Evolutionary conservation across 352 stramenopile species (phyloP).

Genomic region (Pythium angustatum): DNA sequence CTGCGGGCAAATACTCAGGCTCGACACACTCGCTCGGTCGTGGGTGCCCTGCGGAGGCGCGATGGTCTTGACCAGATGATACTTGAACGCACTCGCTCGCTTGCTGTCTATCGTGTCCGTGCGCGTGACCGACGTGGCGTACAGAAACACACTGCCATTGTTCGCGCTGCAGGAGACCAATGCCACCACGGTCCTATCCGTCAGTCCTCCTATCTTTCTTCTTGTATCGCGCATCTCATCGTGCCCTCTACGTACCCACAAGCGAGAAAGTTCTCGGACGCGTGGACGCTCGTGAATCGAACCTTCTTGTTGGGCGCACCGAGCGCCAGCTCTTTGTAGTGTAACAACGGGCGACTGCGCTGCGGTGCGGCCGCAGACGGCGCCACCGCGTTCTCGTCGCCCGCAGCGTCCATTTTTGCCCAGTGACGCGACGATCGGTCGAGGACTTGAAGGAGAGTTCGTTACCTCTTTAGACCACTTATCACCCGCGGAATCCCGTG

Average conservation of each 20-base stretch:
- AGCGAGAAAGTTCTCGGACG: slow-evolving; percentile 83
- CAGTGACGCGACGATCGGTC: too few relatives aligned
- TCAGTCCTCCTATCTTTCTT: not conserved
- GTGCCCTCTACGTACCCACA: slow-evolving; percentile 44
- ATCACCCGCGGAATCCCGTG: not conserved
- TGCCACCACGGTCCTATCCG: not conserved
- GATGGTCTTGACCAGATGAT: slow-evolving; percentile 89
- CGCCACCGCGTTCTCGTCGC: slow-evolving; percentile 28
- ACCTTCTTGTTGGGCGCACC: slow-evolving; percentile 53
- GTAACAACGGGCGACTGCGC: slow-evolving; percentile 60
- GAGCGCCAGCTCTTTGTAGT: slow-evolving; percentile 71
- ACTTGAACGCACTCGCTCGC: slow-evolving; percentile 50
- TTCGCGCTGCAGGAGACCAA: slow-evolving; percentile 41
- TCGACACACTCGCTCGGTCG: slow-evolving; percentile 71
- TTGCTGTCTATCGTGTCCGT: slow-evolving; percentile 37
- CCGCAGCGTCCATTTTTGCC: slow-evolving; percentile 19
- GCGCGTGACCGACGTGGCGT: slow-evolving; percentile 55
- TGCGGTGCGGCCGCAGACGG: slow-evolving; percentile 20
- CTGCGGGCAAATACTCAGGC: slow-evolving; percentile 76
- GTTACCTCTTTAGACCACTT: not conserved
- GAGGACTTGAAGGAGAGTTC: too few relatives aligned
- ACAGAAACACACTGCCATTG: slow-evolving; percentile 83
- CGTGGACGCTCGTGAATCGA: slow-evolving; percentile 80
- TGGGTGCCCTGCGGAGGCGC: slow-evolving; percentile 55
- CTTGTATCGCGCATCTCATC: not conserved